Percentiles rank a stretch among this genome's conserved stretches.
Conservation (phyloP, 1,284 basidiomycete species). For the Puccinia coronata region DNA sequence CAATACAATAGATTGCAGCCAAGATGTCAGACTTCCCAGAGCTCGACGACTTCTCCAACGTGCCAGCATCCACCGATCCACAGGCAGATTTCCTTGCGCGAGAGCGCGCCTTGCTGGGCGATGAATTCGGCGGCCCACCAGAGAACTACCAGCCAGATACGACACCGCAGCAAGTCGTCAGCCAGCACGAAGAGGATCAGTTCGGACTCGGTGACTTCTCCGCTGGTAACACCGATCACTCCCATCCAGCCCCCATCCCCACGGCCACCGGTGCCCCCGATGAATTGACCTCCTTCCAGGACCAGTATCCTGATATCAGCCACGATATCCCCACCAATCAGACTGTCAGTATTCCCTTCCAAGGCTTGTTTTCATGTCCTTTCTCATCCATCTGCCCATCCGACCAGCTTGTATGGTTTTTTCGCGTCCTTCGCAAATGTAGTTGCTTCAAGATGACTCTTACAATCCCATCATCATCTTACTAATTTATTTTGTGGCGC, state of each 20-base stretch:
- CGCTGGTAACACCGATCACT: slow-evolving; percentile 52
- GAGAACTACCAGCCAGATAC: slow-evolving; percentile 22
- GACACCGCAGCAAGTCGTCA: slow-evolving; percentile 48
- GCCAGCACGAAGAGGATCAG: slow-evolving; percentile 54
- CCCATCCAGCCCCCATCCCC: not conserved
- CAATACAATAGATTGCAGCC: too few species aligned
- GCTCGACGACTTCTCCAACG: slow-evolving; percentile 37
- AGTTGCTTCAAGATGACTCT: too few species aligned
- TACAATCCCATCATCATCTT: slow-evolving; percentile 59
- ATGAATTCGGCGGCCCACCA: slow-evolving; percentile 52
- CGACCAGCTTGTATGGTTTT: too few species aligned
- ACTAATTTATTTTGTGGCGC: slow-evolving; percentile 59
- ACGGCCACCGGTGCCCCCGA: slow-evolving; percentile 28
- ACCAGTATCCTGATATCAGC: slow-evolving; percentile 45
- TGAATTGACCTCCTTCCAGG: slow-evolving; percentile 31
- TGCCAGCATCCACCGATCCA: slow-evolving; percentile 23
- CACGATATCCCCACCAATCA: slow-evolving; percentile 20
- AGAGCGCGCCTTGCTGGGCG: slow-evolving; percentile 55
- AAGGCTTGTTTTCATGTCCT: not conserved
- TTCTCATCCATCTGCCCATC: slow-evolving; percentile 6
- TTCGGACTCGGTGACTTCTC: slow-evolving; percentile 56
- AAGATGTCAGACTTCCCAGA: slow-evolving; percentile 48
- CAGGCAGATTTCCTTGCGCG: slow-evolving; percentile 52
- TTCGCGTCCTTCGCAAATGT: too few species aligned
- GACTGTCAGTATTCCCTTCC: slow-evolving; percentile 27